Conservation (phyloP, 345 rosid species). For the Populus alba region DNA sequence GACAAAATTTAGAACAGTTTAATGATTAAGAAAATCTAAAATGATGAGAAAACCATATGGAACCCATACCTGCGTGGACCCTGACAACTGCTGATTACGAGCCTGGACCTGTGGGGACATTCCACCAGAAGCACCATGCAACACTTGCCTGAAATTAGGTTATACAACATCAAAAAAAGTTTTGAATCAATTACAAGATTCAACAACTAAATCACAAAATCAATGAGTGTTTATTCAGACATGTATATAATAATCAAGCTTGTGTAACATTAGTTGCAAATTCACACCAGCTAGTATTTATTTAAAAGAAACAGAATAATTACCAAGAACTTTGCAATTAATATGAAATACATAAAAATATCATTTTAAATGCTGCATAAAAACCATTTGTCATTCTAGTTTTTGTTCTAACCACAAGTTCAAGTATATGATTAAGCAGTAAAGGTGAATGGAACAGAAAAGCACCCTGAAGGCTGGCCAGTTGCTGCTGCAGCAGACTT, state of each 20-base stretch:
- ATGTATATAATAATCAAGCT: not conserved
- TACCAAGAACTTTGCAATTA: no score
- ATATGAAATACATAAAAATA: not conserved
- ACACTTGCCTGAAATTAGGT: constrained; percentile 73
- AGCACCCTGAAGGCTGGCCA: constrained; percentile 87
- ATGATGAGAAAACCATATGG: not conserved
- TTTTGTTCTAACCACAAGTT: constrained; percentile 6
- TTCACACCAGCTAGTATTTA: not conserved
- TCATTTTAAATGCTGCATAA: not conserved
- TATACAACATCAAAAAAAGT: not conserved
- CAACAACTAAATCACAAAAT: not conserved
- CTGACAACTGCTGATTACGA: constrained; percentile 80
- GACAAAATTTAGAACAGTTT: constrained; percentile 25
- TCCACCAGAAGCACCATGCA: constrained; percentile 79
- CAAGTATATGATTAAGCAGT: not conserved
- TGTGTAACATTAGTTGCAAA: not conserved
- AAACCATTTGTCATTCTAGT: not conserved
- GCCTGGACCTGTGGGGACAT: constrained; percentile 91
- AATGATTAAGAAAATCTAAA: not conserved
- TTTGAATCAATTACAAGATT: not conserved
- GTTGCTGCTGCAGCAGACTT: constrained; percentile 73
- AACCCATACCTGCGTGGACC: constrained; percentile 60
- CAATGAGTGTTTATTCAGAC: not conserved
- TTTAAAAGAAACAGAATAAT: not conserved
- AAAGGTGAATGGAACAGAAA: constrained; percentile 29